Evolutionary conservation across 2,329 filamentous ascomycete genomes (phyloP).

Genomic region (Cytospora mali): DNA sequence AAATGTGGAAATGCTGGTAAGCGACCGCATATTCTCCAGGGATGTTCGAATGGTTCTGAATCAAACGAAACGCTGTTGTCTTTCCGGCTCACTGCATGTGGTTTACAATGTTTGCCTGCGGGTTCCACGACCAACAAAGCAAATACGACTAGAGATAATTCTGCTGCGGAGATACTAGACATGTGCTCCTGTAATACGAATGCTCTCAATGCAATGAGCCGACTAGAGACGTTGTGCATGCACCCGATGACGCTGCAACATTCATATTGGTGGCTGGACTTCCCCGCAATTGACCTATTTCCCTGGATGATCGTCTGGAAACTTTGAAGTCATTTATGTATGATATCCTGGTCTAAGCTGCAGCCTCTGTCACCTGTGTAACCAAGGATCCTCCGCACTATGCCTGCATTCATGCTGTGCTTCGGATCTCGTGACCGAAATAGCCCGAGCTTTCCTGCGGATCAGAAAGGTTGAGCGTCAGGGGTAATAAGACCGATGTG

Average conservation of each 20-base stretch:
- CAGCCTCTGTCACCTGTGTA: background rate
- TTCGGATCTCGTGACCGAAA: background rate
- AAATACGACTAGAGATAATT: background rate
- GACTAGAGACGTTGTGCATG: background rate
- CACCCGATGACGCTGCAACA: slow-evolving; percentile 10
- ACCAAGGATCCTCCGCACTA: background rate
- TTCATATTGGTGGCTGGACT: background rate
- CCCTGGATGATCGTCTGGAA: background rate
- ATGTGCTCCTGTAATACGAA: background rate
- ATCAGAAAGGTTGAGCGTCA: no score
- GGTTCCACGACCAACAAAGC: no score
- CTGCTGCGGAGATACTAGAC: background rate
- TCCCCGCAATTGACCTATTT: slow-evolving; percentile 8
- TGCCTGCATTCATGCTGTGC: background rate
- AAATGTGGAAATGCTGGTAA: background rate
- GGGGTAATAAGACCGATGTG: no score
- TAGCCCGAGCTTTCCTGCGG: background rate
- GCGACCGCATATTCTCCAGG: slow-evolving; percentile 1
- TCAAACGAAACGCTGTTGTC: background rate
- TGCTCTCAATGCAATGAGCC: background rate
- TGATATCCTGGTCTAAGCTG: background rate
- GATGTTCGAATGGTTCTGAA: background rate
- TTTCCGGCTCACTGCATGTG: background rate
- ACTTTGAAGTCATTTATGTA: background rate
- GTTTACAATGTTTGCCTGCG: background rate